Evolutionary conservation across 345 rosid species (phyloP), one percentile per base, ranked within the genome.

Genomic region (Ricinus communis): DNA sequence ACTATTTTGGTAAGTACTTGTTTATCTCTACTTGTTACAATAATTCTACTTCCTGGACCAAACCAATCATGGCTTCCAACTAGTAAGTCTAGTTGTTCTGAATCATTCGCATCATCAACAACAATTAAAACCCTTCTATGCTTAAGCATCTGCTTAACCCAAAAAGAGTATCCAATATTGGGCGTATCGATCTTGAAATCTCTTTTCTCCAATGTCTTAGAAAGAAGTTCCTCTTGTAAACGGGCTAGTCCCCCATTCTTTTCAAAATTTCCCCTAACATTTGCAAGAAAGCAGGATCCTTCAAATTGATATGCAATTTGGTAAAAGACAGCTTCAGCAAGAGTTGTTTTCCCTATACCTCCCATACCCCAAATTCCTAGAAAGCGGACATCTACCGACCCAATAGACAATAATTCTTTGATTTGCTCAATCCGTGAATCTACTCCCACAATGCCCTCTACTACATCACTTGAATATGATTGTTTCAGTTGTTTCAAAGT

Each of bases 361-460:
- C 69, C 69, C 71, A 68, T 61, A 0, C 78, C 78, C 73, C 69
- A 74, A 11, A 74, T 74, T 52, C 78, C 78, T 21, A 68, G 7
- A 28, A 31, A 27, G 4, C 30, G 19, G 15, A 74, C 56, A 46
- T 74, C 46, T 43, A 14, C 5, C 0, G 54, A 49, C 1, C 13
- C 61, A 6, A 4, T 8, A 28, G 19, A 43, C 12, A 74, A 47
- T 31, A 52, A 40, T 19, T 40, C 14, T n/a, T 16, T 33, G 11
- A 74, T 62, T 62, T 53, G 14, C n/a, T 62, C 14, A 53, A 68
- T 74, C 18, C 33, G 55, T 11, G 69, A 68, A n/a, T 74, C 6
- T 10, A 74, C 43, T 41, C 78, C 78, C 13, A 61, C 78, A 14
- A 68, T 18, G 30, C 69, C 63, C 15, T 61, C 57, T 4, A 33